These are phyloP conservation scores for Solioccasus polychromus DNA, from an alignment of 768 basidiomycete species.

Conservation along the genomic window DNA sequence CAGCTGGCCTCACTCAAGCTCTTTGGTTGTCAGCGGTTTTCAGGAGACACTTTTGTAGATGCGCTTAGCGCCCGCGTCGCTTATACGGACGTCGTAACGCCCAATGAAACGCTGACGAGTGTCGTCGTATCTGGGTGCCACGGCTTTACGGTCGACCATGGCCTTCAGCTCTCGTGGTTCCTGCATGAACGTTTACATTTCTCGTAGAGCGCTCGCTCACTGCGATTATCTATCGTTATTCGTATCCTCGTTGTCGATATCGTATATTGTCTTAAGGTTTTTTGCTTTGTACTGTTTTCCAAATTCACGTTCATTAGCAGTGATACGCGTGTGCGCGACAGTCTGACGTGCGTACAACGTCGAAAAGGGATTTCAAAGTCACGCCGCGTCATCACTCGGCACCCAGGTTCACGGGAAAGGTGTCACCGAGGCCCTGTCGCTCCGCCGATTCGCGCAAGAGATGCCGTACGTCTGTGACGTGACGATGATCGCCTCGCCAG, in stretches of 20 bases:
- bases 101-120: conserved; percentile 25
- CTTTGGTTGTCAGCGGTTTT: conserved; percentile 60
- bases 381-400: neutral
- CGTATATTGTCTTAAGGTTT: neutral
- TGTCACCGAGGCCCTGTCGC: conserved; percentile 33
- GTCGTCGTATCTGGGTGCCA: conserved; percentile 27
- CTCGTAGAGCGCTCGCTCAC: too few species aligned
- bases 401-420: conserved; percentile 18
- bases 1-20: conserved; percentile 50
- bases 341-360: too few species aligned
- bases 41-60: conserved; percentile 55
- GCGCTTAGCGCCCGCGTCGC: conserved; percentile 47
- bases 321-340: too few species aligned
- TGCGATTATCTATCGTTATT: neutral
- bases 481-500: conserved; percentile 35
- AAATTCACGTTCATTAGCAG: neutral
- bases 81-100: conserved; percentile 34
- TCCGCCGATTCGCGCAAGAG: conserved; percentile 38
- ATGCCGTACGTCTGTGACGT: conserved; percentile 36
- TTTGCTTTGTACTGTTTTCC: neutral
- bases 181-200: conserved; percentile 26
- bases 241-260: conserved; percentile 8
- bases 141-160: conserved; percentile 18
- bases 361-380: too few species aligned
- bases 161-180: conserved; percentile 25